Evolutionary conservation across 352 stramenopile genomes (phyloP).

Genomic region (Phytophthora lateralis): DNA sequence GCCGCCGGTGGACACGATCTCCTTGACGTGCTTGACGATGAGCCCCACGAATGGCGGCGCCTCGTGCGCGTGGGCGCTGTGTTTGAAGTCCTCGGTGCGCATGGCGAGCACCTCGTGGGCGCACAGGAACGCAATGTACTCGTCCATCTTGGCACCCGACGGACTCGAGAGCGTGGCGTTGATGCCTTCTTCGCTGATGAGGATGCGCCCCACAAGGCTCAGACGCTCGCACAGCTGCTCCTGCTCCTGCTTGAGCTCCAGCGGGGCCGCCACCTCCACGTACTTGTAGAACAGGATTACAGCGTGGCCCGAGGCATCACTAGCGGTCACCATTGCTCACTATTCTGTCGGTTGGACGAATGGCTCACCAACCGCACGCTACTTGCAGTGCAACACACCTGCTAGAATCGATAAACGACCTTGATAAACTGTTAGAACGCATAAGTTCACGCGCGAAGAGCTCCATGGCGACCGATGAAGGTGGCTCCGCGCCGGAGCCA

Average conservation of each 20-base stretch:
- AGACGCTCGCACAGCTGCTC: constrained; percentile 55
- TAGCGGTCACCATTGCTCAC: constrained; percentile 24
- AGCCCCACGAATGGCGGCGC: constrained; percentile 62
- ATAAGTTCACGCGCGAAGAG: constrained; percentile 17
- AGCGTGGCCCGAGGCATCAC: constrained; percentile 31
- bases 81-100: constrained; percentile 77
- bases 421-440: not conserved
- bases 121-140: constrained; percentile 71
- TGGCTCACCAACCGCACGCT: too few species aligned
- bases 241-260: constrained; percentile 54
- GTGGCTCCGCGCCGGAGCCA: constrained; percentile 12
- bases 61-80: constrained; percentile 48
- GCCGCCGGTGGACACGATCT: constrained; percentile 74
- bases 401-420: constrained; percentile 1
- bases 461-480: constrained; percentile 20
- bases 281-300: constrained; percentile 88
- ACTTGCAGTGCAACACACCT: not conserved
- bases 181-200: constrained; percentile 84
- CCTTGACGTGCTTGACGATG: constrained; percentile 78
- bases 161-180: constrained; percentile 79
- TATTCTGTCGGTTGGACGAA: constrained; percentile 16
- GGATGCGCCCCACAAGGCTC: constrained; percentile 68
- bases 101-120: constrained; percentile 57
- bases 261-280: constrained; percentile 44
- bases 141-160: constrained; percentile 46